Evolutionary conservation across 306 rosid species (phyloP).

Genomic region (Sicyos baderoa): DNA sequence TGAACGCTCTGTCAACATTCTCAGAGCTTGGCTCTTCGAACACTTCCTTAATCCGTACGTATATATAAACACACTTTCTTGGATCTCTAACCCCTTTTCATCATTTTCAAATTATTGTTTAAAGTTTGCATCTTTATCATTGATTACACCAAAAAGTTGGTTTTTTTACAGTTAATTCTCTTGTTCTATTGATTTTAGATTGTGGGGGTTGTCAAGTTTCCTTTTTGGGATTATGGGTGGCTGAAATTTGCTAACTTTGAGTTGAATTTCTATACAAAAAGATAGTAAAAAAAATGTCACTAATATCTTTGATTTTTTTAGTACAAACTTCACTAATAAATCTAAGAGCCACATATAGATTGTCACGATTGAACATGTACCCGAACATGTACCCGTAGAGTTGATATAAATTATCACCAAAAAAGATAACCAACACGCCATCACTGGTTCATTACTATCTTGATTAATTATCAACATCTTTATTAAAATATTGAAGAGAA

Average conservation of each 20-base stretch:
- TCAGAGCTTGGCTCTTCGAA: constrained; percentile 98
- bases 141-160: not conserved
- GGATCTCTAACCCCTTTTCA: not conserved
- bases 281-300: no score
- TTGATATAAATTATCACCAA: no score
- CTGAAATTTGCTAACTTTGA: not conserved
- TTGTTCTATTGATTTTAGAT: not conserved
- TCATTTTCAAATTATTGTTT: not conserved
- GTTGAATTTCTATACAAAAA: no score
- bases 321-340: no score
- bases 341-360: no score
- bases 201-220: not conserved
- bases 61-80: not conserved
- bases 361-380: no score
- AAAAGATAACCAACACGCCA: no score
- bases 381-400: no score
- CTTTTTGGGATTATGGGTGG: not conserved
- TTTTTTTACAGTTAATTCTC: not conserved
- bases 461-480: no score
- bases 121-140: constrained; percentile 3
- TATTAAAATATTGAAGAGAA: no score
- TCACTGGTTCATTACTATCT: no score
- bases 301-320: no score
- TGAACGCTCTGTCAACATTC: constrained; percentile 91
- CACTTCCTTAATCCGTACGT: constrained; percentile 99